Evolutionary conservation across 129 eudicot genomes (phyloP).

Genomic region (Chrysanthemum makinoi): DNA sequence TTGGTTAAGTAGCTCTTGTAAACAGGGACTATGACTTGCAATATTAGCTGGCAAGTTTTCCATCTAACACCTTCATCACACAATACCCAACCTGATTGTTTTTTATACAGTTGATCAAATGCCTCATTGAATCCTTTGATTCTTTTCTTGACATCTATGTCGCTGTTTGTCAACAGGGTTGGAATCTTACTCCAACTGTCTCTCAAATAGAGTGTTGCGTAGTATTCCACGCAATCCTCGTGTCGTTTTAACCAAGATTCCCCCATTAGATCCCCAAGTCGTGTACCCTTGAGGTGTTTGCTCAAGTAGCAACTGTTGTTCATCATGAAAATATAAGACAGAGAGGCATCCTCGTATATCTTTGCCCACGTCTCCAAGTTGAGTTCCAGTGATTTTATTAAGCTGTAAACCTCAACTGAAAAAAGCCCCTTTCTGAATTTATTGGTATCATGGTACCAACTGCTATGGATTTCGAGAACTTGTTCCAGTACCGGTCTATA

Average conservation of each 20-base stretch:
- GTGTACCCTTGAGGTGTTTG: constrained; percentile 49
- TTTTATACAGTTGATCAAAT: constrained; percentile 57
- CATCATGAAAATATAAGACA: constrained; percentile 72
- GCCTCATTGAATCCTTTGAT: constrained; percentile 50
- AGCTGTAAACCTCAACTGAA: constrained; percentile 40
- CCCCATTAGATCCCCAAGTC: constrained; percentile 83
- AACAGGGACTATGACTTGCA: constrained; percentile 47
- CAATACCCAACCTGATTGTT: constrained; percentile 70
- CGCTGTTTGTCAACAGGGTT: constrained; percentile 46
- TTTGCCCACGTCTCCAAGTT: constrained; percentile 76
- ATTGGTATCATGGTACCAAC: constrained; percentile 41
- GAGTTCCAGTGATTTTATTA: constrained; percentile 55
- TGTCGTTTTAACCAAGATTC: constrained; percentile 50
- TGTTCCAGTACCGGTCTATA: constrained; percentile 51
- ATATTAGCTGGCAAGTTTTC: constrained; percentile 49
- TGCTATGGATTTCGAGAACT: constrained; percentile 62
- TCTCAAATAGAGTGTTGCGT: constrained; percentile 41
- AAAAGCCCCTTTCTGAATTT: constrained; percentile 34
- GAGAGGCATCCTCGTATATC: constrained; percentile 45
- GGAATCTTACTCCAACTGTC: constrained; percentile 81
- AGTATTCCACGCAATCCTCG: constrained; percentile 40
- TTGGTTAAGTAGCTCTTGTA: constrained; percentile 46
- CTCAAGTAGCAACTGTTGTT: constrained; percentile 61
- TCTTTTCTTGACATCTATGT: constrained; percentile 50
- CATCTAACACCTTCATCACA: constrained; percentile 58